Percentiles rank a stretch among this genome's conserved stretches.
These are phyloP conservation scores for Aspergillus sp. DNA, from an alignment of 2,329 filamentous ascomycete species.

Conservation along the genomic window DNA sequence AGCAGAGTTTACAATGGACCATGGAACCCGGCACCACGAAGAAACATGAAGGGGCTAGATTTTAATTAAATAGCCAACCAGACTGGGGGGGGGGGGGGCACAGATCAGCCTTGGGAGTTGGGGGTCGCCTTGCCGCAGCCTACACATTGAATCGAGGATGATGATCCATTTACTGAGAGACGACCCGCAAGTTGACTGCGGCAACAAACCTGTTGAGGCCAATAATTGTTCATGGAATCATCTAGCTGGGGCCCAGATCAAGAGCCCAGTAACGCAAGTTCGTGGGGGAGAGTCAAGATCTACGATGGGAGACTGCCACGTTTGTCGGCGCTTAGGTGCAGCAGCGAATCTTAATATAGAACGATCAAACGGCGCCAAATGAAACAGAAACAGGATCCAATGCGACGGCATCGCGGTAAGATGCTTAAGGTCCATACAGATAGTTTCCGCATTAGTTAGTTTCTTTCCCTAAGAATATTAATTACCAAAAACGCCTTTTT, in stretches of 20 bases:
- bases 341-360: slow-evolving; percentile 1
- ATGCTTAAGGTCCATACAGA: background rate
- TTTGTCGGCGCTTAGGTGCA: slow-evolving; percentile 12
- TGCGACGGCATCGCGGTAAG: background rate
- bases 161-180: background rate
- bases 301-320: slow-evolving; percentile 5
- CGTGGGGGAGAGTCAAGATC: background rate
- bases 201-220: background rate
- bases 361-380: slow-evolving; percentile 1
- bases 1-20: background rate
- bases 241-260: background rate
- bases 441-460: background rate
- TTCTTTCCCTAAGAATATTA: slow-evolving; percentile 8
- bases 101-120: slow-evolving; percentile 11
- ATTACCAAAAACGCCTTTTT: slow-evolving; percentile 9
- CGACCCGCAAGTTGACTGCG: background rate
- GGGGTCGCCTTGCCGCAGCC: slow-evolving; percentile 3
- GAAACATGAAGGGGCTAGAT: background rate
- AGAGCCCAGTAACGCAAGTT: background rate
- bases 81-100: background rate
- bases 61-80: background rate
- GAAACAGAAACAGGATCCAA: background rate
- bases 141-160: background rate
- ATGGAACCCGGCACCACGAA: background rate
- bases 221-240: background rate